These are phyloP conservation scores for Xerocomus brunneocitrinus DNA, from an alignment of 768 basidiomycete species.

Conservation along the genomic window DNA sequence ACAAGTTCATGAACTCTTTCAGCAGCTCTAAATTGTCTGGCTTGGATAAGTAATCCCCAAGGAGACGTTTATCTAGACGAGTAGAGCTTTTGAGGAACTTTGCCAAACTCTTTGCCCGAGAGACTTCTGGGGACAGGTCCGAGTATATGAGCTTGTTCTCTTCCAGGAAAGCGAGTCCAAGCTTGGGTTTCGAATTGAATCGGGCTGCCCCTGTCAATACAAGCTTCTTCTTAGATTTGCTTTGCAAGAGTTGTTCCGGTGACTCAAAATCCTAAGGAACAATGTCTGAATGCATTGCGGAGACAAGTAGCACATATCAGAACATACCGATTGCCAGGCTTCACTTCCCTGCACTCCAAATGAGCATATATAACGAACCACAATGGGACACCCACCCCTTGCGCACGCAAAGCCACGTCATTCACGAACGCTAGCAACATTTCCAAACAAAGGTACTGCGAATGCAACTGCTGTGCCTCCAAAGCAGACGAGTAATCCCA, in stretches of 20 bases:
- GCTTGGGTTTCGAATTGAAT: slow-evolving; percentile 93
- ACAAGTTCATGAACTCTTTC: slow-evolving; percentile 81
- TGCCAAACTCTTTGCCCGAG: slow-evolving; percentile 69
- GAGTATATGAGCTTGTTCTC: slow-evolving; percentile 86
- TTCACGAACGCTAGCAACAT: slow-evolving; percentile 82
- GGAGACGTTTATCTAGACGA: slow-evolving; percentile 83
- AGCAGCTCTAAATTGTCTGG: slow-evolving; percentile 83
- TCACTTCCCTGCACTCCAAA: slow-evolving; percentile 35
- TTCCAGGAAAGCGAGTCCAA: slow-evolving; percentile 85
- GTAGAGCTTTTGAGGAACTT: slow-evolving; percentile 80
- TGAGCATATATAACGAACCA: slow-evolving; percentile 12
- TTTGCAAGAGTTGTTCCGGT: slow-evolving; percentile 54
- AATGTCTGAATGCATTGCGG: slow-evolving; percentile 1
- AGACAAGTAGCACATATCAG: slow-evolving; percentile 29
- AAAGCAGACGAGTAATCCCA: slow-evolving; percentile 51
- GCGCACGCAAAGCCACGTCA: slow-evolving; percentile 72
- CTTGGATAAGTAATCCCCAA: slow-evolving; percentile 90
- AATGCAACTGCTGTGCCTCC: slow-evolving; percentile 66
- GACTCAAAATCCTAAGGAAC: slow-evolving; percentile 47
- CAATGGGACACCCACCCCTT: slow-evolving; percentile 35
- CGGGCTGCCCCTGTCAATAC: slow-evolving; percentile 77
- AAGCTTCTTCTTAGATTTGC: slow-evolving; percentile 83
- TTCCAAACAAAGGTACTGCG: slow-evolving; percentile 86
- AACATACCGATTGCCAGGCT: slow-evolving; percentile 61
- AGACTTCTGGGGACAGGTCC: slow-evolving; percentile 51